Conservation (phyloP, 1,139 yeast species). For the Suhomyces coccinellae region DNA sequence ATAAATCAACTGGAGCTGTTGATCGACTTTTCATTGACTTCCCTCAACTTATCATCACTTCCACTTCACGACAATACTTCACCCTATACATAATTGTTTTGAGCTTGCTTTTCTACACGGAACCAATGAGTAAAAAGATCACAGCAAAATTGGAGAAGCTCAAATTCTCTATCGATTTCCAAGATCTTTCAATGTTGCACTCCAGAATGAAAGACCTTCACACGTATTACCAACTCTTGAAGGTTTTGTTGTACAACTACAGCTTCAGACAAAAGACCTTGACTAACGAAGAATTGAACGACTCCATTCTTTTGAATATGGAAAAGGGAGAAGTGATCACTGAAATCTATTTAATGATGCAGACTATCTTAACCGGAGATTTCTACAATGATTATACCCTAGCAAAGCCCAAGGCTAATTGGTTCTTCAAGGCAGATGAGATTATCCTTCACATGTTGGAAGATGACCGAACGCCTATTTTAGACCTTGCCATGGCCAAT, state of each 20-base stretch:
- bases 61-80: conserved; percentile 46
- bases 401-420: conserved; percentile 35
- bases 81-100: conserved; percentile 38
- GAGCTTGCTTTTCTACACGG: conserved; percentile 41
- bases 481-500: conserved; percentile 42
- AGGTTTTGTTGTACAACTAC: conserved; percentile 33
- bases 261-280: conserved; percentile 36
- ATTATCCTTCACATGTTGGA: conserved; percentile 45
- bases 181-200: conserved; percentile 35
- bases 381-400: conserved; percentile 21
- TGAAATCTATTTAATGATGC: conserved; percentile 41
- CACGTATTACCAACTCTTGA: conserved; percentile 26
- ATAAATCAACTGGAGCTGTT: conserved; percentile 1
- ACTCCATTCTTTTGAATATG: conserved; percentile 30
- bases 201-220: conserved; percentile 31
- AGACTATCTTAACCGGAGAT: conserved; percentile 43
- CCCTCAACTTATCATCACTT: conserved; percentile 41
- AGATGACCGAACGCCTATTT: conserved; percentile 43
- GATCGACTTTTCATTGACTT: conserved; percentile 37
- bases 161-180: conserved; percentile 45
- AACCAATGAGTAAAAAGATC: conserved; percentile 40
- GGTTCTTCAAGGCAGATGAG: conserved; percentile 62
- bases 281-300: conserved; percentile 40
- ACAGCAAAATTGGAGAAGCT: conserved; percentile 41
- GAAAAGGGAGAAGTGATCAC: conserved; percentile 32